Evolutionary conservation across 1,284 basidiomycete species (phyloP), one percentile per base, ranked within the genome.

Genomic region (Testicularia cyperi): DNA sequence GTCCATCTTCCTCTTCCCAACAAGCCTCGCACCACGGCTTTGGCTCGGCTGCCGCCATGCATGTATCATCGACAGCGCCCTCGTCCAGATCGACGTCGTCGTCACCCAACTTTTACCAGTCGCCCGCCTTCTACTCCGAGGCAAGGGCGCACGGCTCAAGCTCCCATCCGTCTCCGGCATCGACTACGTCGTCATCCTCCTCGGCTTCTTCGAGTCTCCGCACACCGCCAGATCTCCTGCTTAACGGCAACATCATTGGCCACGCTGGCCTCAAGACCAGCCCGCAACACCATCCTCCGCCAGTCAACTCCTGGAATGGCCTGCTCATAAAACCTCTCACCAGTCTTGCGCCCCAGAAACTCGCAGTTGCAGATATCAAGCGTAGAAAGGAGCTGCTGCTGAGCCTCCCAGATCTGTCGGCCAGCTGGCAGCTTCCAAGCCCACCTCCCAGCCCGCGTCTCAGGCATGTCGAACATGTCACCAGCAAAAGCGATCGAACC

Each of bases 191-290:
- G 13, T 23, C 44, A 6, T 57, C 54, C 20, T 9, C 8, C 33
- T 35, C 33, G 6, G 20, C 19, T 15, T 38, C 30, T 26, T 44
- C 44, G 18, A 67, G 57, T 15, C 35, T 70, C 0, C 42, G 62
- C 6, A 70, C 68, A 1, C 68, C 68, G 2, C 68, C 68, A 1
- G 68, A 70, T 21, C 55, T 70, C 18, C 44, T 65, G 6, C 35
- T 68, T 26, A 65, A 68, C 25, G 64, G 55, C 6, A 38, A 25
- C 27, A 46, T 33, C 15, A 37, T 47, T 0, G 51, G 44, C 3
- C 38, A 54, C 19, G 5, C 34, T 14, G 20, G 20, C 14, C 23
- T 20, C 10, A 49, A 35, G n/a, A 26, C 20, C 20, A 35, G 33
- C 16, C 36, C 36, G 7, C 36, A 38, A 15, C 36, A 38, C 19